Percentiles rank a stretch among this genome's conserved stretches.
Evolutionary conservation across 2,329 filamentous ascomycete species (phyloP).

Genomic region (Fusarium hostae): DNA sequence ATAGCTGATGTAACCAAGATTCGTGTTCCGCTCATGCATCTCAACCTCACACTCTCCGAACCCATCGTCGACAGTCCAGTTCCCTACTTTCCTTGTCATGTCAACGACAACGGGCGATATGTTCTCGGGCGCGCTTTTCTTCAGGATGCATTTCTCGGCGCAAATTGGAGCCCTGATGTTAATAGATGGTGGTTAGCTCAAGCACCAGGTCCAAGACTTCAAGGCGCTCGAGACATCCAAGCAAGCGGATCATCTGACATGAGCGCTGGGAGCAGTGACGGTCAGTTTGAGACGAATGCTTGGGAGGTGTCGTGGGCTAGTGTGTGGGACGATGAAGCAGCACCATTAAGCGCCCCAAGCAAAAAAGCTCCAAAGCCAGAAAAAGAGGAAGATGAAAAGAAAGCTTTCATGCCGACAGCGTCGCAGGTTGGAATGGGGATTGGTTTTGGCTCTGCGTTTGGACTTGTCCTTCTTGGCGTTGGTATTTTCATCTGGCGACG

Average conservation of each 20-base stretch:
- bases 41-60: conserved; percentile 4
- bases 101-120: conserved; percentile 39
- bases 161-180: conserved; percentile 50
- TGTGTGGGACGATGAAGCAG: conserved; percentile 8
- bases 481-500: not conserved
- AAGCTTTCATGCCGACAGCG: not conserved
- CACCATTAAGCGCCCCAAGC: not conserved
- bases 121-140: conserved; percentile 54
- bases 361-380: not conserved
- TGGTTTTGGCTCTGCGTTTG: not conserved
- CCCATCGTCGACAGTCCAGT: not conserved
- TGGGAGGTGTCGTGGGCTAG: conserved; percentile 29
- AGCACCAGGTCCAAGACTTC: conserved; percentile 20
- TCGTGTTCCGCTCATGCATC: conserved; percentile 9
- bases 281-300: not conserved
- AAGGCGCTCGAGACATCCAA: not conserved
- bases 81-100: conserved; percentile 53
- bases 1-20: not conserved
- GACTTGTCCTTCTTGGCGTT: not conserved
- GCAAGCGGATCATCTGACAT: not conserved
- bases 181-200: conserved; percentile 32
- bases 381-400: not conserved
- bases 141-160: conserved; percentile 59
- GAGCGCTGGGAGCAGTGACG: not conserved
- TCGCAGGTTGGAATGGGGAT: not conserved